These are phyloP conservation scores for Bombardia bombarda DNA, from an alignment of 495 filamentous ascomycete species.

Conservation along the genomic window DNA sequence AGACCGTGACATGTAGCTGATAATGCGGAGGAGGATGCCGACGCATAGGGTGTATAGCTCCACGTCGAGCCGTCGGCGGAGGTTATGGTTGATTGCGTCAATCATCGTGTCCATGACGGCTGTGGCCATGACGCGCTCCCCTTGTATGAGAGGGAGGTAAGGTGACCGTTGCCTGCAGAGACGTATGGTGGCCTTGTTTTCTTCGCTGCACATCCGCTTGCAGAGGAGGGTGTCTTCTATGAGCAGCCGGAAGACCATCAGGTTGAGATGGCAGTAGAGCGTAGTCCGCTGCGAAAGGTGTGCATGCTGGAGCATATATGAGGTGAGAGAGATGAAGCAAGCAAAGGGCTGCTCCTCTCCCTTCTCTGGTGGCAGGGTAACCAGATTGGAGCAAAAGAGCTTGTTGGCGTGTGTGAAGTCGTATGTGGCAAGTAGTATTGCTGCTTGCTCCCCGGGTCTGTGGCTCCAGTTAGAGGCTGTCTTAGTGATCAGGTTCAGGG, in stretches of 20 bases:
- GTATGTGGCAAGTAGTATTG: constrained; percentile 76
- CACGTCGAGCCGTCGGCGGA: constrained; percentile 75
- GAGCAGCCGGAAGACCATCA: constrained; percentile 77
- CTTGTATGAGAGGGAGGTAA: constrained; percentile 66
- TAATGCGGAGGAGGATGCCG: constrained; percentile 70
- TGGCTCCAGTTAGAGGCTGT: too few species aligned
- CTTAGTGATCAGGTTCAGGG: too few species aligned
- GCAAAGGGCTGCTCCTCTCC: constrained; percentile 68
- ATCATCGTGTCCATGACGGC: constrained; percentile 77
- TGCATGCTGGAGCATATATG: constrained; percentile 89
- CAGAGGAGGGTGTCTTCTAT: constrained; percentile 80
- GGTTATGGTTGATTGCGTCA: constrained; percentile 90
- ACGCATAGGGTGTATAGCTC: constrained; percentile 74
- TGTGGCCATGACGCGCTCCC: constrained; percentile 62
- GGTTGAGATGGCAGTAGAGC: constrained; percentile 72
- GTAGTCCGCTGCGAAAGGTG: constrained; percentile 71
- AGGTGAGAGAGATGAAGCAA: constrained; percentile 78
- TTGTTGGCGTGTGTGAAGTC: constrained; percentile 95
- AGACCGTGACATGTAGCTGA: constrained; percentile 75
- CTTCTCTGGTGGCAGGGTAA: constrained; percentile 56
- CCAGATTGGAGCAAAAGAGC: constrained; percentile 80
- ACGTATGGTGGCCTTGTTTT: constrained; percentile 65
- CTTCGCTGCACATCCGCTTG: constrained; percentile 78
- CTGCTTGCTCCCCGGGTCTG: constrained; percentile 71
- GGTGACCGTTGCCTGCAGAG: constrained; percentile 88